phyloP scores from a whole-genome alignment of 805 yeast species.

The Nakazawaea wickerhamii region DNA sequence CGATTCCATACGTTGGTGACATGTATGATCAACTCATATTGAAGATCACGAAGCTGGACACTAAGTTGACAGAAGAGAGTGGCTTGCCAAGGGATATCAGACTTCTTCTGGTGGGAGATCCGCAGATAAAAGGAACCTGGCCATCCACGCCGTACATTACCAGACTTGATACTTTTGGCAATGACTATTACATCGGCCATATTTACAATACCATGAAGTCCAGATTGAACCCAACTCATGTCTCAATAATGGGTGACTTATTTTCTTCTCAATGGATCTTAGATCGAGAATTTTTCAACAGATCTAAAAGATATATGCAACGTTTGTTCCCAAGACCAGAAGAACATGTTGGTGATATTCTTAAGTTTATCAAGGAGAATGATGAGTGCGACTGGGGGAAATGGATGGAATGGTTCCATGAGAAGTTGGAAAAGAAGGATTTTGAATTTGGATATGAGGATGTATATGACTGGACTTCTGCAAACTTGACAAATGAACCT shows the following conservation, averaged over 20 bases:
- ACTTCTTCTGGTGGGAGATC: conserved; percentile 87
- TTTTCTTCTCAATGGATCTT: conserved; percentile 93
- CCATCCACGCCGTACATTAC: conserved; percentile 63
- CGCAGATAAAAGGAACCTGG: conserved; percentile 92
- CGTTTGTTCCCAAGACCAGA: conserved; percentile 59
- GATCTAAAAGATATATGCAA: conserved; percentile 71
- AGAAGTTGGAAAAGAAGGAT: conserved; percentile 21
- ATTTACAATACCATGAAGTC: conserved; percentile 61
- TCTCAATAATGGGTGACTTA: conserved; percentile 88
- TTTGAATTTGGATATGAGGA: conserved; percentile 48
- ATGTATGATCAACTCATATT: conserved; percentile 25
- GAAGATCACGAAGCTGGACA: conserved; percentile 14
- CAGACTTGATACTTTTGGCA: conserved; percentile 79
- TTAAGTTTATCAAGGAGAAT: conserved; percentile 44
- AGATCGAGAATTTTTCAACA: conserved; percentile 76
- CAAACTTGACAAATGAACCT: conserved; percentile 44
- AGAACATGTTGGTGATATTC: conserved; percentile 42
- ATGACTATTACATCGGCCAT: conserved; percentile 86
- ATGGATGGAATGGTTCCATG: conserved; percentile 32
- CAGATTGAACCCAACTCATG: conserved; percentile 69
- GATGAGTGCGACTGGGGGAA: conserved; percentile 50
- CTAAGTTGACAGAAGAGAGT: conserved; percentile 14
- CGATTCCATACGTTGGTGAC: conserved; percentile 30
- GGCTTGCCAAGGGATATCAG: conserved; percentile 43
- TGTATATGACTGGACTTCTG: conserved; percentile 61